phyloP scores from a whole-genome alignment of 2,329 filamentous ascomycete species.

The Diplodia scrobiculata region DNA sequence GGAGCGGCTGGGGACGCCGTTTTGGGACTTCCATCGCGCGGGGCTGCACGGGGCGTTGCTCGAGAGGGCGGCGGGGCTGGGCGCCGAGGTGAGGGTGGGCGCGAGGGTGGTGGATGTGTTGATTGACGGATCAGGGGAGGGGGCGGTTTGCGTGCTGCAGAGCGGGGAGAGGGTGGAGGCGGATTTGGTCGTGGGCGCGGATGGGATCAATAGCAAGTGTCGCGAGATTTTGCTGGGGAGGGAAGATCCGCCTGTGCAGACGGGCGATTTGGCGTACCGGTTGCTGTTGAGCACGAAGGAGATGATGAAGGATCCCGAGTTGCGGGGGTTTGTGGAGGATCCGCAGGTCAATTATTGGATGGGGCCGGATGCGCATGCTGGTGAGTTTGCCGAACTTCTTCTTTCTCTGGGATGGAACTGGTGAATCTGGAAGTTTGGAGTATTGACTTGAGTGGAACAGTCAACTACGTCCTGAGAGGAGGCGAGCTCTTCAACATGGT shows the following conservation, averaged over 20 bases:
- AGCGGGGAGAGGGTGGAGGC: slow-evolving; percentile 38
- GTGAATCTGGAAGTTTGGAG: not conserved
- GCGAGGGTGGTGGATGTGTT: slow-evolving; percentile 50
- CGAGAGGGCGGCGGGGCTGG: slow-evolving; percentile 52
- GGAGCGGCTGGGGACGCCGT: slow-evolving; percentile 49
- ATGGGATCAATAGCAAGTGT: slow-evolving; percentile 53
- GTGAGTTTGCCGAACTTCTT: slow-evolving; percentile 32
- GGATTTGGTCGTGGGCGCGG: slow-evolving; percentile 54
- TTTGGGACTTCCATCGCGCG: slow-evolving; percentile 60
- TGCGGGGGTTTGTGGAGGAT: slow-evolving; percentile 50
- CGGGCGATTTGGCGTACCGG: slow-evolving; percentile 57
- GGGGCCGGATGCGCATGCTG: slow-evolving; percentile 55
- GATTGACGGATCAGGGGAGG: slow-evolving; percentile 38
- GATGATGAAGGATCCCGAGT: slow-evolving; percentile 52
- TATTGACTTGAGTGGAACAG: slow-evolving; percentile 33
- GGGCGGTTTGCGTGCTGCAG: slow-evolving; percentile 48
- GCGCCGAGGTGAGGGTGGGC: slow-evolving; percentile 51
- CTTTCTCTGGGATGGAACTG: not conserved
- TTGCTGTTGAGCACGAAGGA: slow-evolving; percentile 51
- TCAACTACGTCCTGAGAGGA: slow-evolving; percentile 56
- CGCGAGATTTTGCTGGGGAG: slow-evolving; percentile 51
- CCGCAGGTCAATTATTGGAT: slow-evolving; percentile 58
- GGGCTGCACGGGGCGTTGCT: slow-evolving; percentile 55
- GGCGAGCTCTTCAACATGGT: slow-evolving; percentile 57
- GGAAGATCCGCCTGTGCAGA: slow-evolving; percentile 52